These are phyloP conservation scores for Sugiyamaella boreocaroliniensis DNA, from an alignment of 805 yeast species.

Conservation along the genomic window DNA sequence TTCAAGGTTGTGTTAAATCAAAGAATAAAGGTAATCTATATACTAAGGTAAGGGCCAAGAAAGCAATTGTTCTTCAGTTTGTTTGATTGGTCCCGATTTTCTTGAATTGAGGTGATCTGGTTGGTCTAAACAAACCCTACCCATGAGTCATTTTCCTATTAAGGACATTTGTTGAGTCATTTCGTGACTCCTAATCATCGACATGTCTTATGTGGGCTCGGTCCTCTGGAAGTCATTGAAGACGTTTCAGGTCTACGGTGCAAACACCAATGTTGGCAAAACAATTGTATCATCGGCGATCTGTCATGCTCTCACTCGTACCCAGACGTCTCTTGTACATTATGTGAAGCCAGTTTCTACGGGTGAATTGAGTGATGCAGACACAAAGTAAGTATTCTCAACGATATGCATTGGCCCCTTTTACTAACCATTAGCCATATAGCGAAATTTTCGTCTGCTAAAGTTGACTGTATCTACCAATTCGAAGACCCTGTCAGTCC, in stretches of 20 bases:
- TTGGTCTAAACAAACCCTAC: not conserved
- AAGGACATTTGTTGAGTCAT: constrained; percentile 5
- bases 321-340: constrained; percentile 3
- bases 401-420: not conserved
- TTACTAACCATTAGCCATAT: constrained; percentile 11
- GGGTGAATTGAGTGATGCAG: constrained; percentile 19
- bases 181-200: constrained; percentile 1
- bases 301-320: constrained; percentile 3
- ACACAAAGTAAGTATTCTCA: constrained; percentile 11
- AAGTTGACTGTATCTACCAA: constrained; percentile 13
- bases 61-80: too few species aligned
- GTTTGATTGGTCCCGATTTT: too few species aligned
- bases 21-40: too few species aligned
- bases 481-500: constrained; percentile 19
- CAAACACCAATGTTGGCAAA: constrained; percentile 25
- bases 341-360: constrained; percentile 24
- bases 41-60: too few species aligned
- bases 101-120: not conserved
- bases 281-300: constrained; percentile 20
- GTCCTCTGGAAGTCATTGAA: constrained; percentile 7
- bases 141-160: not conserved
- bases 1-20: too few species aligned
- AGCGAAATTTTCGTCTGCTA: constrained; percentile 4
- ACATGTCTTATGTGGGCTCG: not conserved
- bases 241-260: constrained; percentile 20